Base-by-base conservation (phyloP, 192 early-diverging fungal species). In the Coemansia aciculifera region DNA sequence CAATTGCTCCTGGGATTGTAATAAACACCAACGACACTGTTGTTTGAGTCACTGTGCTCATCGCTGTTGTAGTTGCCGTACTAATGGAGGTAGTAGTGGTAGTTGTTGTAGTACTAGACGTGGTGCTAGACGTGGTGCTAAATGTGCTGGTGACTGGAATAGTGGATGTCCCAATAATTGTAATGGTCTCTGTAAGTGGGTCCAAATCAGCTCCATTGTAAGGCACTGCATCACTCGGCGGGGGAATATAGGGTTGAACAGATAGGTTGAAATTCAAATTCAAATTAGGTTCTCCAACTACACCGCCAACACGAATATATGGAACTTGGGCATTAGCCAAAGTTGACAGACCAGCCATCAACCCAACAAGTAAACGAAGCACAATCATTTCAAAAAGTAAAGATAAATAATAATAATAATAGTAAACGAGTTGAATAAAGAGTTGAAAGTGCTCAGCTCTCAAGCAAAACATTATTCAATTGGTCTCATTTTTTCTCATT, bases 281-380 rank as follows among this genome's bases (percentile, higher is more conserved):
- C 5, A 56, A 19, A 10, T 56, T 1, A 23, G 52, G 29, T 2
- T 2, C 4, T 5, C 12, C 27, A 17, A 31, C 5, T 31, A 56
- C 13, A 31, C 52, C 52, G 3, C 27, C 52, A 32, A 56, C 10
- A 15, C 27, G 52, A 56, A 56, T 2, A 13, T 31, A 5, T 31
- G 52, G 52, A 15, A 12, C 12, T 17, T 56, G 52, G 17, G 21
- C 38, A 43, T 64, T 52, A 5, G 43, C 39, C 2, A 40, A 39
- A 29, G 63, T 44, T 36, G 74, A 77, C 48, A 77, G 65, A 11
- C 69, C 74, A 36, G 74, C 74, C 59, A 67, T 31, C 69, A 71
- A 63, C 39, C 24, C 43, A 19, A 63, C 4, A 9, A 63, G 43
- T 19, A 32, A 48, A 13, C 29, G 40, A 44, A 5, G 19, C 4